Conservation (phyloP, 495 filamentous ascomycete genomes). For the Extremus antarcticus region DNA sequence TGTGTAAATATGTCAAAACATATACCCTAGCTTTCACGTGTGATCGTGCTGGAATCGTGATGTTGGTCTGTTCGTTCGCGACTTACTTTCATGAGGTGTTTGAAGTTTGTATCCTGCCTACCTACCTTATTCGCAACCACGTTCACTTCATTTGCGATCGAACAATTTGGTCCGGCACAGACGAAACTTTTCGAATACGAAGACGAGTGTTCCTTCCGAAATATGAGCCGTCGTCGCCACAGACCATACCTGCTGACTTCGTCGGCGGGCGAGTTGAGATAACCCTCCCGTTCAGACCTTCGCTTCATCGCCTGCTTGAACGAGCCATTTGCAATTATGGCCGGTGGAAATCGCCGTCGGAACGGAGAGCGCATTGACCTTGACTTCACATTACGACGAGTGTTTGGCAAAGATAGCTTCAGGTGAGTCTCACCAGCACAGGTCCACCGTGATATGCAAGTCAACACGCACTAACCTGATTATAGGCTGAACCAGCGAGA, state of each 20-base stretch:
- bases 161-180: no score
- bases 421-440: slow-evolving; percentile 39
- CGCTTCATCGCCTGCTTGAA: no score
- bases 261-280: not conserved
- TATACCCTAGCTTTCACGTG: no score
- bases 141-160: no score
- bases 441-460: not conserved
- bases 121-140: no score
- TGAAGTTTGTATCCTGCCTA: no score
- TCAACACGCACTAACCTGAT: slow-evolving; percentile 17
- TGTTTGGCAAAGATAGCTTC: slow-evolving; percentile 68
- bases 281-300: not conserved
- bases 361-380: slow-evolving; percentile 43
- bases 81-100: no score
- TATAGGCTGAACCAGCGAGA: slow-evolving; percentile 82
- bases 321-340: not conserved
- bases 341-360: not conserved
- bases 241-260: not conserved
- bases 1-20: no score
- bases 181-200: no score
- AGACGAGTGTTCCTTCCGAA: no score
- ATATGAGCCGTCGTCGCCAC: not conserved
- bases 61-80: no score
- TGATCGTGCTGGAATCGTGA: no score
- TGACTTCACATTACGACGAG: slow-evolving; percentile 71